phyloP scores from a whole-genome alignment of 129 eudicot species.

The Flaveria ramosissima region DNA sequence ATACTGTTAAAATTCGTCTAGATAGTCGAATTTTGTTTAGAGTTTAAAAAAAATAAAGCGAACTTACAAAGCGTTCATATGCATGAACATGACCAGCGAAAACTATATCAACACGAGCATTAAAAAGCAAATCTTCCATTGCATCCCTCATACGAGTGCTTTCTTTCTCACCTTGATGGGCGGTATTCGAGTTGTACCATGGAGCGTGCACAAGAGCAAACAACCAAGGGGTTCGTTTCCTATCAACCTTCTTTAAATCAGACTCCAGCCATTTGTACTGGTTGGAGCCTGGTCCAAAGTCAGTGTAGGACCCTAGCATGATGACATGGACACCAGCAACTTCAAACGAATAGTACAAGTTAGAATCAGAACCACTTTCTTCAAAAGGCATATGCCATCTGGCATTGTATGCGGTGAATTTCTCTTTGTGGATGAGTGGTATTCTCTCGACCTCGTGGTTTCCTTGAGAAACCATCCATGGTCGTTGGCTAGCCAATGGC shows the following conservation, averaged over 20 bases:
- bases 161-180: conserved; percentile 73
- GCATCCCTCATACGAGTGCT: conserved; percentile 51
- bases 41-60: background rate
- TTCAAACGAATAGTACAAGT: conserved; percentile 68
- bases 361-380: conserved; percentile 70
- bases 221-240: conserved; percentile 67
- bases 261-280: conserved; percentile 66
- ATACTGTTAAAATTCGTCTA: background rate
- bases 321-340: conserved; percentile 66
- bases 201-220: conserved; percentile 68
- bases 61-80: conserved; percentile 81
- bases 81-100: conserved; percentile 89
- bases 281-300: conserved; percentile 51
- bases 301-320: conserved; percentile 78
- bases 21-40: background rate
- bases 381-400: conserved; percentile 78
- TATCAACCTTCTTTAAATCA: conserved; percentile 58
- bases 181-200: conserved; percentile 74
- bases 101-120: conserved; percentile 64
- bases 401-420: conserved; percentile 63
- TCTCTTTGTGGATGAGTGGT: conserved; percentile 35
- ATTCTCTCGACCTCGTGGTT: conserved; percentile 78
- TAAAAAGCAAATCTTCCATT: conserved; percentile 59
- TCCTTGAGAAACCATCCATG: conserved; percentile 94
- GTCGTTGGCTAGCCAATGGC: conserved; percentile 71